Percentiles rank a stretch among this genome's conserved stretches.
Evolutionary conservation across 2,329 filamentous ascomycete genomes (phyloP).

Genomic region (Nannizzia gypsea): DNA sequence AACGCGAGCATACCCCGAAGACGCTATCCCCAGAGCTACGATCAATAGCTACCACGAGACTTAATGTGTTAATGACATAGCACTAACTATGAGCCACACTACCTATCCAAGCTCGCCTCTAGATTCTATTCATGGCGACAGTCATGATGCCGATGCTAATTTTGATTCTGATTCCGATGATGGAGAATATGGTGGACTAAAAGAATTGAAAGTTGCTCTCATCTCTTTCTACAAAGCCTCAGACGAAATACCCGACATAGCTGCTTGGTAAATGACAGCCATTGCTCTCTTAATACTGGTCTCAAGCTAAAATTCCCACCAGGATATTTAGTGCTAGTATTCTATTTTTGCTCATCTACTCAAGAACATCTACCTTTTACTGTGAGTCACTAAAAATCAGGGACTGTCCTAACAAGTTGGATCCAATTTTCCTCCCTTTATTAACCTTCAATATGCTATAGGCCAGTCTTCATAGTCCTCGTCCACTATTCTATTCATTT

Average conservation of each 20-base stretch:
- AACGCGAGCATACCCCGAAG: not conserved
- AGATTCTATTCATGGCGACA: not conserved
- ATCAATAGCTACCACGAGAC: not conserved
- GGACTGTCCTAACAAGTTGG: no score
- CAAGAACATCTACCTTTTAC: not conserved
- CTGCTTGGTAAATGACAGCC: not conserved
- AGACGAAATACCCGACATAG: not conserved
- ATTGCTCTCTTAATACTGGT: not conserved
- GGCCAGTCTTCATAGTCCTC: slow-evolving; percentile 38
- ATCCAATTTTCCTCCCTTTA: not conserved
- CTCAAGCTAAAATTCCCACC: not conserved
- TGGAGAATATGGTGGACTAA: no score
- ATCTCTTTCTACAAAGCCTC: no score
- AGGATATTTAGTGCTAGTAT: not conserved
- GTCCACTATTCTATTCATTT: slow-evolving; percentile 31
- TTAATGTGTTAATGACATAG: not conserved
- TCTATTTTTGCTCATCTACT: not conserved
- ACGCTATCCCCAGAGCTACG: not conserved
- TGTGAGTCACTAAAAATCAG: not conserved
- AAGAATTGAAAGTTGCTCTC: no score
- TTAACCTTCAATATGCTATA: slow-evolving; percentile 12
- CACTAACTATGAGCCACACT: not conserved
- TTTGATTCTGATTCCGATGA: no score
- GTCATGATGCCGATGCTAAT: no score
- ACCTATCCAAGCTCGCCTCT: not conserved